These are phyloP conservation scores for Talaromyces marneffei DNA, from an alignment of 2,329 filamentous ascomycete species.

Conservation along the genomic window DNA sequence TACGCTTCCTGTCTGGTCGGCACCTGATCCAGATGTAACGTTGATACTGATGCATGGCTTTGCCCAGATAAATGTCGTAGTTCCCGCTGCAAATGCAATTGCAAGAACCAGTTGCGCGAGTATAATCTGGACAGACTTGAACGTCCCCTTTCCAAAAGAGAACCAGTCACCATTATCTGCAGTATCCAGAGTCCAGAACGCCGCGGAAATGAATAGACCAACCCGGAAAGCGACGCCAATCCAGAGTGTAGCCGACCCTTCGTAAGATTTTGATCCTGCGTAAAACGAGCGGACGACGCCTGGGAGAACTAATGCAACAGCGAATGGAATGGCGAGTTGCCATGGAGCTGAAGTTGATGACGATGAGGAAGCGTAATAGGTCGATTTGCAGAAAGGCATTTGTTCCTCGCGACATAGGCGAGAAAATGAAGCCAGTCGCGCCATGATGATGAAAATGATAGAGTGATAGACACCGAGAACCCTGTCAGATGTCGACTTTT, in stretches of 20 bases:
- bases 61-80: constrained; percentile 77
- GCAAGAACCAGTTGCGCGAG: constrained; percentile 76
- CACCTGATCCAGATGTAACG: constrained; percentile 40
- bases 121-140: constrained; percentile 71
- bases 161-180: constrained; percentile 81
- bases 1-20: constrained; percentile 23
- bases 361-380: constrained; percentile 86
- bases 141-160: constrained; percentile 51
- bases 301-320: constrained; percentile 66
- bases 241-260: constrained; percentile 79
- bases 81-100: constrained; percentile 75
- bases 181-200: constrained; percentile 85
- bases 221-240: constrained; percentile 72
- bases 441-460: constrained; percentile 70
- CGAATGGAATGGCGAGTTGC: constrained; percentile 76
- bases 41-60: constrained; percentile 76
- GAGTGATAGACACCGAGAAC: constrained; percentile 80
- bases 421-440: constrained; percentile 76
- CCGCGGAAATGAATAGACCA: constrained; percentile 67
- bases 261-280: constrained; percentile 74
- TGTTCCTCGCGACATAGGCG: constrained; percentile 95
- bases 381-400: constrained; percentile 93
- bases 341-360: constrained; percentile 90
- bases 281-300: constrained; percentile 79
- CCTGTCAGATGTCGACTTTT: constrained; percentile 61